phyloP scores from a whole-genome alignment of 768 basidiomycete species.

The Scleroderma citrinum region DNA sequence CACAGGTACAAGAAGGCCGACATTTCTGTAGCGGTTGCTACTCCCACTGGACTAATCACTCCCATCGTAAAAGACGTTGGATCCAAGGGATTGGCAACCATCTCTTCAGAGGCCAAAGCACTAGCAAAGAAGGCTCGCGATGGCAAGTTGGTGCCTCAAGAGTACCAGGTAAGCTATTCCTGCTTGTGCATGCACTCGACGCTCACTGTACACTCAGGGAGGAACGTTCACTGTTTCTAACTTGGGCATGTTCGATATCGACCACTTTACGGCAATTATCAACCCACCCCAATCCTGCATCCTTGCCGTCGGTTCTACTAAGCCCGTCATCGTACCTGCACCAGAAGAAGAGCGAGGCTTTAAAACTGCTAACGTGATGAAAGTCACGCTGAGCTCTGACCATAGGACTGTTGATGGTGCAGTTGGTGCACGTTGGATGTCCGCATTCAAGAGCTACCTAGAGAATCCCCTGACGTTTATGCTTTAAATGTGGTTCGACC shows the following conservation, averaged over 20 bases:
- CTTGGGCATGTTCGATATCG: conserved; percentile 94
- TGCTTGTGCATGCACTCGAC: neutral
- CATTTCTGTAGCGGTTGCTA: conserved; percentile 95
- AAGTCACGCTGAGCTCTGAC: conserved; percentile 91
- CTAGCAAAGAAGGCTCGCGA: conserved; percentile 96
- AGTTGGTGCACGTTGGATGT: conserved; percentile 86
- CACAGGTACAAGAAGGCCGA: conserved; percentile 91
- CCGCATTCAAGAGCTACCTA: conserved; percentile 91
- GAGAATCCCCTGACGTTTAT: conserved; percentile 97
- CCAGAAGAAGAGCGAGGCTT: conserved; percentile 91
- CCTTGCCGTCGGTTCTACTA: conserved; percentile 86
- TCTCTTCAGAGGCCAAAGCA: conserved; percentile 87
- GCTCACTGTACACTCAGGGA: conserved; percentile 45
- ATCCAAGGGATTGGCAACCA: conserved; percentile 85
- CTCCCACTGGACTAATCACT: conserved; percentile 92
- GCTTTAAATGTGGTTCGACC: conserved; percentile 49
- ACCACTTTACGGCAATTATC: conserved; percentile 98
- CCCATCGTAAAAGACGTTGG: conserved; percentile 95
- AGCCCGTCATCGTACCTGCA: conserved; percentile 81
- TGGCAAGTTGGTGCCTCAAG: conserved; percentile 88
- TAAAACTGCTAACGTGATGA: conserved; percentile 89
- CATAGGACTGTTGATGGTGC: conserved; percentile 97
- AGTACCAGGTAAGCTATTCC: conserved; percentile 73
- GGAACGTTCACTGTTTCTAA: conserved; percentile 99
- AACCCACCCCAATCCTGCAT: conserved; percentile 98